Base-by-base conservation (phyloP, 306 rosid genomes). In the Dalbergia cultrata region DNA sequence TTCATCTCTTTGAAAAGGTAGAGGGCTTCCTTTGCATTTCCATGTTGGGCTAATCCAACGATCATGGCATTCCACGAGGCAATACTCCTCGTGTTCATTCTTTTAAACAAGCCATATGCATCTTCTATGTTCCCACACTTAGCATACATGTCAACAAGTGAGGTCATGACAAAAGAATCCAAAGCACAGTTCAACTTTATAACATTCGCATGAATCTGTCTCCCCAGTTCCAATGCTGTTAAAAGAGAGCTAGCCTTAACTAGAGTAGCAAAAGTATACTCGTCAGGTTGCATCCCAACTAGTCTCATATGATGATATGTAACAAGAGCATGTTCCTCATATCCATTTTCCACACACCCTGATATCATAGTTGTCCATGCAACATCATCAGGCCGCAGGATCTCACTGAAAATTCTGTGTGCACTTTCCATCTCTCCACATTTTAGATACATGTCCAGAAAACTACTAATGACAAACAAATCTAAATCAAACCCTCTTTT, bases 321-420 rank as follows among this genome's bases (percentile, higher is more conserved):
- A 50, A 74, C 85, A 74, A 92, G 90, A 52, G 94, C 95, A 56
- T 43, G 88, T 8, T 86, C 89, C 79, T 89, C 94, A 7, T 88
- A 87, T 76, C 97, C 96, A 87, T 94, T 94, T 56, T 94, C 98
- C 67, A 92, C 70, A 26, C 83, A 90, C 22, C 97, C 94, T 7
- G 95, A 92, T 69, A 94, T 92, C 91, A 94, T 89, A 59, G 94
- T 89, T 16, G 95, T 94, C 96, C 98, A 94, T n/a, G 90, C 96
- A 74, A 94, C 91, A 77, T 88, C 85, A 71, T 92, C 97, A 4
- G 92, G 94, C 11, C 57, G 75, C 53, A 87, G 85, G 56, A 94
- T 94, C 82, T 82, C 87, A 45, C 57, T 67, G 86, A 94, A 94
- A 72, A 90, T 80, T 65, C 13, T 61, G 63, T 31, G 53, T 1